Base-by-base conservation (phyloP, 768 basidiomycete genomes). In the Lactarius pseudohatsudake region DNA sequence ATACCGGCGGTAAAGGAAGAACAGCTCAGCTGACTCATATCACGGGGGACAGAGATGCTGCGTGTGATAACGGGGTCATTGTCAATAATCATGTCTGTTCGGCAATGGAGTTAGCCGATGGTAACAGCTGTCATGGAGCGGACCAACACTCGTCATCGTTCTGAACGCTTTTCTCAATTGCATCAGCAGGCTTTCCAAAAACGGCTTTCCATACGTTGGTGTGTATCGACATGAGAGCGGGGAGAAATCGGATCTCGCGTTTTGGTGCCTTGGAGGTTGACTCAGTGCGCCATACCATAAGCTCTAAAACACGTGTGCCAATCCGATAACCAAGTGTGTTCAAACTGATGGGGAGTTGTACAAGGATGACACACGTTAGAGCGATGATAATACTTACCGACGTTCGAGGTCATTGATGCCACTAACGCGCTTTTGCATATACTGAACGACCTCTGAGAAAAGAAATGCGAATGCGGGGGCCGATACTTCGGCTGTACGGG, bases 1-100 rank as follows among this genome's bases (percentile, higher is more conserved):
- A 99, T 88, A 1, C 97, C 97, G 13, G 97, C 97, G 0, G 94
- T 94, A 74, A 96, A 91, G 3, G 97, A 98, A n/a, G 94, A 97
- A 74, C 95, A 98, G 72, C 91, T 96, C 45, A 99, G 82, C 72
- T 91, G 88, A 72, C 88, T 92, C 86, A 99, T 88, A 74, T 99
- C 97, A 72, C 86, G 87, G 26, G 97, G 97, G 16, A 98, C 91
- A 36, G 94, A 94, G 67, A 99, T 93, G 70, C 93, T 84, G 65
- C 93, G 87, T 69, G 97, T 96, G 69, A 98, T 82, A 26, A 89
- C 85, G 13, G 97, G 96, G 74, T 96, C 92, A 76, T 99, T 98
- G 81, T 98, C 91, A 66, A 96, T 91, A 70, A 99, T 91, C 97
- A 98, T 98, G 77, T 98, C 94, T 96, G 70, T 38, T 26, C 28